phyloP scores from a whole-genome alignment of 768 basidiomycete species.

The Tylopilus sp. region DNA sequence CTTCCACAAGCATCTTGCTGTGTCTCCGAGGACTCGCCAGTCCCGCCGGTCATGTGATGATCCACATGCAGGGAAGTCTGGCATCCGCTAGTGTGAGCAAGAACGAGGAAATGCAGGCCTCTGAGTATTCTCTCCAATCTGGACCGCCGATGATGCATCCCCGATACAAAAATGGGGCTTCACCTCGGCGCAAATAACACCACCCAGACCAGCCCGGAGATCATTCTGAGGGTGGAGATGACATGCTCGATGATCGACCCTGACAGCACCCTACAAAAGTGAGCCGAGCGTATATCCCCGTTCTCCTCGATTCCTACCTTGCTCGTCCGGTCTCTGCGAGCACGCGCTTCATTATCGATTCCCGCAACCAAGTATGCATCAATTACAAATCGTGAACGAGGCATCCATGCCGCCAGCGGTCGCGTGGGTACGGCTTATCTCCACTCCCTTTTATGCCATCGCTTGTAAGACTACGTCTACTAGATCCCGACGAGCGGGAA shows the following conservation, averaged over 20 bases:
- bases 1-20: not conserved
- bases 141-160: not conserved
- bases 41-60: not conserved
- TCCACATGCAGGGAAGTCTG: not conserved
- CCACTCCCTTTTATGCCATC: not conserved
- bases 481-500: constrained; percentile 17
- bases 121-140: not conserved
- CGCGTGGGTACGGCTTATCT: constrained; percentile 12
- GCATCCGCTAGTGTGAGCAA: not conserved
- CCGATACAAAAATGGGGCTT: not conserved
- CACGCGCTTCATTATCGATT: too few species aligned
- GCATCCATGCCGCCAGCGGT: constrained; percentile 3
- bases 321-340: not conserved
- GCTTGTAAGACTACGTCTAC: not conserved
- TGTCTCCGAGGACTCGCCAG: not conserved
- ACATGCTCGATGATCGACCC: not conserved
- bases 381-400: not conserved
- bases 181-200: not conserved
- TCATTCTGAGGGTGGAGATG: not conserved
- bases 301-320: not conserved
- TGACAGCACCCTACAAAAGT: not conserved
- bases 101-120: not conserved
- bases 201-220: not conserved
- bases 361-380: constrained; percentile 1
- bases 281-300: not conserved